A percentile compares a stretch with the other conserved stretches of the same genome.
Evolutionary conservation across 306 rosid genomes (phyloP).

Genomic region (Lathyrus sativus): DNA sequence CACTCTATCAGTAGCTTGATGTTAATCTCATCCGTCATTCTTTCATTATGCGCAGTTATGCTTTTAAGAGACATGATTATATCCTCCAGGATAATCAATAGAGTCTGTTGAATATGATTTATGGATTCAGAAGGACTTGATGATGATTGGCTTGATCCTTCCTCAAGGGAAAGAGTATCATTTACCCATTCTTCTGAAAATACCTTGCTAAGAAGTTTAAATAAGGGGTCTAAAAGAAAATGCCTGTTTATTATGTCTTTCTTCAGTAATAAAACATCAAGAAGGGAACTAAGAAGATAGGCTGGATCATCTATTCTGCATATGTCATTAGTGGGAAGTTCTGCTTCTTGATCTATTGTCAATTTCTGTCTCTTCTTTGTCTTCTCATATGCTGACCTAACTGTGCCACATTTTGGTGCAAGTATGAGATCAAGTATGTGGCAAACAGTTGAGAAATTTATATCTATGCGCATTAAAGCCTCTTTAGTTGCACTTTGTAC

Average conservation of each 20-base stretch:
- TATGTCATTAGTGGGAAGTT: constrained; percentile 37
- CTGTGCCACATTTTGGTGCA: constrained; percentile 34
- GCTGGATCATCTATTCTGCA: constrained; percentile 48
- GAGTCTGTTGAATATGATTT: constrained; percentile 69
- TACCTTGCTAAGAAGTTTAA: constrained; percentile 58
- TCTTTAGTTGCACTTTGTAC: constrained; percentile 70
- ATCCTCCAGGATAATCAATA: constrained; percentile 77
- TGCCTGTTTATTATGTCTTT: constrained; percentile 71
- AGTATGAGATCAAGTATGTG: constrained; percentile 57
- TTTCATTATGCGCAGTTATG: constrained; percentile 43
- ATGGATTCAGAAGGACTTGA: constrained; percentile 44
- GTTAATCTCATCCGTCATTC: constrained; percentile 45
- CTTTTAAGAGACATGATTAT: constrained; percentile 54
- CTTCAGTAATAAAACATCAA: constrained; percentile 81
- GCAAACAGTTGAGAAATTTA: constrained; percentile 54
- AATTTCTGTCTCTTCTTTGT: constrained; percentile 66
- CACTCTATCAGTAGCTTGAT: constrained; percentile 68
- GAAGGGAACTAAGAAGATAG: constrained; percentile 65
- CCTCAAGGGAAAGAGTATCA: constrained; percentile 39
- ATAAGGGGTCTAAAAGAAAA: constrained; percentile 67
- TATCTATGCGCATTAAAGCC: constrained; percentile 60
- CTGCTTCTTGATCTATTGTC: constrained; percentile 40
- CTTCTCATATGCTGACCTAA: constrained; percentile 49
- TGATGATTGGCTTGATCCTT: constrained; percentile 33
- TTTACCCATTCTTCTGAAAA: constrained; percentile 62